phyloP scores from a whole-genome alignment of 371 early-diverging fungal species.

The Catenaria anguillulae region DNA sequence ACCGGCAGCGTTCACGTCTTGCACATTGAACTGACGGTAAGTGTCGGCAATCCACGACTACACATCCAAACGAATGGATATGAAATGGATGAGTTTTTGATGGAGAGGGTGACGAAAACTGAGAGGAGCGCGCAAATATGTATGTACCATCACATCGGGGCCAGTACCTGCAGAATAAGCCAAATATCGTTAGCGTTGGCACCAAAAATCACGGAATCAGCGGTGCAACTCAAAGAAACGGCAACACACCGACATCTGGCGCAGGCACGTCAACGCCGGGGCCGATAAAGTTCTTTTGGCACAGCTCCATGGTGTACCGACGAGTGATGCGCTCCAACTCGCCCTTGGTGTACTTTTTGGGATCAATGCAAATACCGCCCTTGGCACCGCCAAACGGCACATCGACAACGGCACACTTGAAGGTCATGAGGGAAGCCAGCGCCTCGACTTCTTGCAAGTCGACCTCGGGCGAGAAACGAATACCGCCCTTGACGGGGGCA shows the following conservation, averaged over 20 bases:
- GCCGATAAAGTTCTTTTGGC: constrained; percentile 80
- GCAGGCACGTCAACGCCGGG: constrained; percentile 80
- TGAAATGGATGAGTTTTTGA: no score
- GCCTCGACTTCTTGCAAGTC: constrained; percentile 74
- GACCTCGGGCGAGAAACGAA: constrained; percentile 62
- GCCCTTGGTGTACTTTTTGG: no score
- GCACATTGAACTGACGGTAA: constrained; percentile 69
- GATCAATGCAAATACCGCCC: constrained; percentile 73
- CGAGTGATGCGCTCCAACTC: constrained; percentile 74
- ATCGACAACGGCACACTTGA: constrained; percentile 85
- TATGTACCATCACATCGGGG: no score
- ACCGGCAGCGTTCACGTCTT: constrained; percentile 66
- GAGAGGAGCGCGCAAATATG: no score
- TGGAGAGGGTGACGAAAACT: no score
- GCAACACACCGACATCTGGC: constrained; percentile 66
- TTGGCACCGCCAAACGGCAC: no score
- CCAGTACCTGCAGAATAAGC: no score
- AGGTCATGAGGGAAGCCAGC: constrained; percentile 63
- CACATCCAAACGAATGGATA: constrained; percentile 49
- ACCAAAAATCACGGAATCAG: no score
- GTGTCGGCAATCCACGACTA: constrained; percentile 89
- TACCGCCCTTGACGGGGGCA: no score
- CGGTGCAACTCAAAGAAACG: no score
- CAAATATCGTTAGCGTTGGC: no score
- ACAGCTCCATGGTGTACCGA: constrained; percentile 74